Conservation (phyloP, 2,329 filamentous ascomycete species). For the Ophiostoma ulmi region DNA sequence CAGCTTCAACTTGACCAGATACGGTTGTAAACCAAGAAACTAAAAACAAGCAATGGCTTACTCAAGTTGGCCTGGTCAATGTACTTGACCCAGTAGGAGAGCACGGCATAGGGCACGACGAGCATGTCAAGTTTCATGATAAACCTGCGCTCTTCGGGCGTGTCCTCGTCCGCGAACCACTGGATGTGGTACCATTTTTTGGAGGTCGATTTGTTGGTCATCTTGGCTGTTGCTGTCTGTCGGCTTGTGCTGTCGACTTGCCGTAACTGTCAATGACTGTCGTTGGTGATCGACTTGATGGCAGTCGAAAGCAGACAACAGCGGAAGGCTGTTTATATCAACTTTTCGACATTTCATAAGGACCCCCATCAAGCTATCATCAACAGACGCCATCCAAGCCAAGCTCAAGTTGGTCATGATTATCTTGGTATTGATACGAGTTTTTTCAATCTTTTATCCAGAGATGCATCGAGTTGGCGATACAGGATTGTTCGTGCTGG, state of each 20-base stretch:
- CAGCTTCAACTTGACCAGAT: not conserved
- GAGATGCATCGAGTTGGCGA: not conserved
- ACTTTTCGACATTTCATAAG: not conserved
- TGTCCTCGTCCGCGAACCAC: conserved; percentile 49
- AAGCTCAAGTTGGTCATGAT: not conserved
- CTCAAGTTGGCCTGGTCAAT: conserved; percentile 38
- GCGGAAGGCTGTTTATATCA: not conserved
- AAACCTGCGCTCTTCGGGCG: conserved; percentile 45
- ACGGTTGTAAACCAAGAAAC: conserved; percentile 30
- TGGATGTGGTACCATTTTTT: conserved; percentile 35
- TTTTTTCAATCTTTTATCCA: not conserved
- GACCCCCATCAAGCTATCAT: not conserved
- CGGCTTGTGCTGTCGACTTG: not conserved
- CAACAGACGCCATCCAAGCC: not conserved
- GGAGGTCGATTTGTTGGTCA: not conserved
- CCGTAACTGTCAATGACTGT: not conserved
- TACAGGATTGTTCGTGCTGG: not conserved
- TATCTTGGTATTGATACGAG: not conserved
- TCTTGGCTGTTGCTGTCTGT: not conserved
- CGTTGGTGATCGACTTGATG: not conserved
- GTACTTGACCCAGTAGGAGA: conserved; percentile 54
- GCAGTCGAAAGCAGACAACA: not conserved
- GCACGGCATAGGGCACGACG: conserved; percentile 52
- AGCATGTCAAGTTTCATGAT: conserved; percentile 52
- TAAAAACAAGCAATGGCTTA: conserved; percentile 27